A percentile compares a stretch with the other conserved stretches of the same genome.
Conservation (phyloP, 2,329 filamentous ascomycete genomes). For the Calonectria pseudoturangicola region DNA sequence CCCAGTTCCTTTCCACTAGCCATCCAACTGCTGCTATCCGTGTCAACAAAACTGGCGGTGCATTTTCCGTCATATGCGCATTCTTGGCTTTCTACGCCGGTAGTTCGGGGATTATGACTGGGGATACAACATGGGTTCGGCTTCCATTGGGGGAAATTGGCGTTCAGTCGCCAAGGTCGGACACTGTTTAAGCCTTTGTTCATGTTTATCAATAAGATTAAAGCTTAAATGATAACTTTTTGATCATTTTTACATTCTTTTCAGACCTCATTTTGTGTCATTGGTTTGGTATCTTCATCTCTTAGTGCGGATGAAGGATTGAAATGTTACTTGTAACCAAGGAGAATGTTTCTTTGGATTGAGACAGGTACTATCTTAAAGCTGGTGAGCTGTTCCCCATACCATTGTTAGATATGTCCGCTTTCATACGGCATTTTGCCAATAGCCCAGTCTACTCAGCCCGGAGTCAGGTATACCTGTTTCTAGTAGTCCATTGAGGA, state of each 20-base stretch:
- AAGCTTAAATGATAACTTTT: not conserved
- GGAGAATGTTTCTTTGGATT: no score
- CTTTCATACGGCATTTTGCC: not conserved
- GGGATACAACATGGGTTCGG: slow-evolving; percentile 63
- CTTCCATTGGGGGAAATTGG: slow-evolving; percentile 63
- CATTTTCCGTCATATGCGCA: slow-evolving; percentile 61
- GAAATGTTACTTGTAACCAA: no score
- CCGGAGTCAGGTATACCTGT: no score
- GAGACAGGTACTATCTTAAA: no score
- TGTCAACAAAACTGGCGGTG: slow-evolving; percentile 66
- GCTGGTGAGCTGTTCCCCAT: no score
- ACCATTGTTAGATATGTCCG: not conserved
- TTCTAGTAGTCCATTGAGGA: slow-evolving; percentile 53
- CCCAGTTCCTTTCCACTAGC: slow-evolving; percentile 68
- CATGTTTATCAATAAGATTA: not conserved
- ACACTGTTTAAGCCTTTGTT: slow-evolving; percentile 45
- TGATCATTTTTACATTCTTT: not conserved
- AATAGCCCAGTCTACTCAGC: no score
- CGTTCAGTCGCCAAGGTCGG: slow-evolving; percentile 47
- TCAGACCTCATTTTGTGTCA: no score
- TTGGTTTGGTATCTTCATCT: no score
- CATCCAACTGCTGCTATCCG: slow-evolving; percentile 62
- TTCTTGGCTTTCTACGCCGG: slow-evolving; percentile 64
- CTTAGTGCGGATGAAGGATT: no score
- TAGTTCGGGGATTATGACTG: slow-evolving; percentile 63